Evolutionary conservation across 805 yeast species (phyloP), one percentile per base, ranked within the genome.

Genomic region (Yueomyces sinensis): DNA sequence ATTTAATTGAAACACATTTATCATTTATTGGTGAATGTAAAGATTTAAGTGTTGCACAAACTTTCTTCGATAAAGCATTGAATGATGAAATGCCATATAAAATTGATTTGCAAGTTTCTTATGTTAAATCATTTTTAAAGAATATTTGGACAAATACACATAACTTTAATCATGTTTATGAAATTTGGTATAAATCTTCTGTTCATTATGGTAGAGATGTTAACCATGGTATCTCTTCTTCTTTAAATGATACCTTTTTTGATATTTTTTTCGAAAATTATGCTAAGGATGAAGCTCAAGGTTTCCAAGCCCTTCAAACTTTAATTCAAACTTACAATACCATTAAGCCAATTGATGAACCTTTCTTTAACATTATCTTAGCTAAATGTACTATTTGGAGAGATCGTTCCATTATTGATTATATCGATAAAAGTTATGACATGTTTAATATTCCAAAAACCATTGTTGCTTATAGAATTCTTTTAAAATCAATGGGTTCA

Each of bases 1-100:
- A 76, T 19, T 59, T 79, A 52, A 66, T 76, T 20, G 80, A 77
- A 54, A 76, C 81, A 30, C 93, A 82, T 59, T 62, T 79, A 38
- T 63, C 75, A 6, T 81, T 82, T 46, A 76, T 82, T 50, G 87
- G 89, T 25, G 71, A 69, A 41, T 76, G 82, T 53, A 70, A 70
- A 49, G 83, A 82, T 49, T 62, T 77, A 33, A 60, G 60, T 20
- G 72, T 82, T 33, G 81, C 93, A 4, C 69, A 70, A 46, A 68
- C 71, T 29, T 82, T 81, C 48, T 80, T 76, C 50, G 73, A 72
- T 43, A 79, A 76, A 52, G 86, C 82, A 3, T 63, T 79, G 31
- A 61, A 65, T 40, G 65, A 63, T 41, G 74, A 72, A 40, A 73
- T 78, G 66, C 91, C 91, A 14, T 82, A 82, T 51, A 57, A 59